phyloP scores from a whole-genome alignment of 495 filamentous ascomycete species.

The Bryoglossum gracile region DNA sequence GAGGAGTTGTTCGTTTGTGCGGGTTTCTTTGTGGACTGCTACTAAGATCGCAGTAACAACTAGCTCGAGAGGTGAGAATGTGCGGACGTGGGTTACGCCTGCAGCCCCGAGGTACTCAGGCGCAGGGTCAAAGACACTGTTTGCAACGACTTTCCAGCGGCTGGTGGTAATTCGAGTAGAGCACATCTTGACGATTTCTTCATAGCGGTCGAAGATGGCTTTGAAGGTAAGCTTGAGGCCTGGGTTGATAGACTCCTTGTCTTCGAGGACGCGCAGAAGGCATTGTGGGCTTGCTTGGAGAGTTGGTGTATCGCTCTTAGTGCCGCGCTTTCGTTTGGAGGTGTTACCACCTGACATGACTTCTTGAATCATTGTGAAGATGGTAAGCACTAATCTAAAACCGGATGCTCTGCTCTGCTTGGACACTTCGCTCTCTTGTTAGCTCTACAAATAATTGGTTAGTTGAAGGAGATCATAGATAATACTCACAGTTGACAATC shows the following conservation, averaged over 20 bases:
- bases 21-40: conserved; percentile 30
- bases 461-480: not conserved
- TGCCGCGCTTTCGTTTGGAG: not conserved
- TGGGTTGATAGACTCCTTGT: conserved; percentile 13
- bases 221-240: conserved; percentile 13
- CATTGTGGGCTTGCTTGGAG: conserved; percentile 25
- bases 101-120: conserved; percentile 15
- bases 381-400: conserved; percentile 29
- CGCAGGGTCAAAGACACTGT: conserved; percentile 22
- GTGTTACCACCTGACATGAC: not conserved
- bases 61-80: conserved; percentile 41
- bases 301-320: conserved; percentile 13
- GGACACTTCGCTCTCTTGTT: conserved; percentile 21
- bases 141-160: conserved; percentile 10
- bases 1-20: conserved; percentile 30
- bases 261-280: conserved; percentile 26
- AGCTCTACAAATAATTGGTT: conserved; percentile 3
- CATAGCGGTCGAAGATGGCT: conserved; percentile 23
- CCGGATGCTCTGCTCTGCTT: conserved; percentile 29
- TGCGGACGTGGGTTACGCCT: conserved; percentile 18
- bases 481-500: conserved; percentile 29
- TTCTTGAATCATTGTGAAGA: conserved; percentile 24
- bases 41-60: conserved; percentile 36
- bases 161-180: conserved; percentile 14
- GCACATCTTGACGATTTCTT: conserved; percentile 19